These are phyloP conservation scores for Tephrocybe sp. DNA, from an alignment of 768 basidiomycete species.

Conservation along the genomic window DNA sequence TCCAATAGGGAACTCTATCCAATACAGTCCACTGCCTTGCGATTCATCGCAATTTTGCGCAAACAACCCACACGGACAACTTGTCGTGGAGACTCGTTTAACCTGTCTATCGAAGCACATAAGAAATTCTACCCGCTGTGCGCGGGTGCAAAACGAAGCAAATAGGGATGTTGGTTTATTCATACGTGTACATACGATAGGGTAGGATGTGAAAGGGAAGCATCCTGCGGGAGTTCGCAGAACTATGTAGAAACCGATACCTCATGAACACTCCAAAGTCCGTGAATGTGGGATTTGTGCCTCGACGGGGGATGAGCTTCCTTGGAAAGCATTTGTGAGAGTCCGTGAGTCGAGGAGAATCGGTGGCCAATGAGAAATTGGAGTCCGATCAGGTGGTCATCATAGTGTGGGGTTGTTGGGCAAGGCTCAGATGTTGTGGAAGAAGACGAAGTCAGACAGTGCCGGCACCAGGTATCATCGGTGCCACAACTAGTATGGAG, in stretches of 20 bases:
- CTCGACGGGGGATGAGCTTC: neutral
- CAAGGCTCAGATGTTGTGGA: too few relatives aligned
- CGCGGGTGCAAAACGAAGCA: slow-evolving; percentile 5
- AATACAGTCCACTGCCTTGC: neutral
- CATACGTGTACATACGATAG: slow-evolving; percentile 5
- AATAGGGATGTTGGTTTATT: neutral
- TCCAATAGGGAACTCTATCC: neutral
- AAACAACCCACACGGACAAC: neutral
- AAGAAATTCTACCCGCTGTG: slow-evolving; percentile 12
- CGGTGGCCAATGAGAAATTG: neutral
- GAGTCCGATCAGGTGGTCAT: slow-evolving; percentile 6
- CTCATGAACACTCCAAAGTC: neutral
- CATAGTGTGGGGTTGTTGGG: too few relatives aligned
- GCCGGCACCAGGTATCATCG: too few relatives aligned
- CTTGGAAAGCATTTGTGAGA: slow-evolving; percentile 1
- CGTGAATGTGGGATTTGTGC: slow-evolving; percentile 4
- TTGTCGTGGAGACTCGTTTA: neutral
- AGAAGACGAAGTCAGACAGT: too few relatives aligned
- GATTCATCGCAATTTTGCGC: neutral
- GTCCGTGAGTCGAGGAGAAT: slow-evolving; percentile 8
- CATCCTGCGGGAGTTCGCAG: neutral
- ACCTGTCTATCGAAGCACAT: neutral
- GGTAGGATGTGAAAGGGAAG: neutral
- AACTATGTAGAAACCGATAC: neutral
- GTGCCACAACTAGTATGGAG: too few relatives aligned